Evolutionary conservation across 1,139 yeast species (phyloP).

Genomic region (Scheffersomyces illinoinensis): DNA sequence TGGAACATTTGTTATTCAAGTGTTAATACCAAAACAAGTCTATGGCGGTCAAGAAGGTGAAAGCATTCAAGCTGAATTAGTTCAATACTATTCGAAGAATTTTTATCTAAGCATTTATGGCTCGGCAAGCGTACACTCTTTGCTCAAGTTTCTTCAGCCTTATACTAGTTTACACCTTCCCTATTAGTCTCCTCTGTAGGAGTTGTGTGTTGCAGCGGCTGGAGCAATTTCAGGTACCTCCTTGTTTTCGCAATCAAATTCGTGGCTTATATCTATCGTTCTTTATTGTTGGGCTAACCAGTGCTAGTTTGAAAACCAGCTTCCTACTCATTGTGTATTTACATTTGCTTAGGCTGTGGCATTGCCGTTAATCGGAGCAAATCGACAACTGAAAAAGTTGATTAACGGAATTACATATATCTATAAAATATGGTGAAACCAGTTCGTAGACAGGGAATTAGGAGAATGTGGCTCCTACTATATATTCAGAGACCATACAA

Average conservation of each 20-base stretch:
- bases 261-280: neutral
- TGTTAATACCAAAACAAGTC: too few species aligned
- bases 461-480: neutral
- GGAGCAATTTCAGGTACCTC: neutral
- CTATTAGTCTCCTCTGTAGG: too few species aligned
- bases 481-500: neutral
- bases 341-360: neutral
- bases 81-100: too few species aligned
- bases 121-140: too few species aligned
- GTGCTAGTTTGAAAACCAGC: neutral
- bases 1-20: too few species aligned
- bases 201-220: too few species aligned
- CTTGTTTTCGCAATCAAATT: neutral
- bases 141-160: too few species aligned
- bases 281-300: neutral
- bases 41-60: too few species aligned
- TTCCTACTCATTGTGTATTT: neutral
- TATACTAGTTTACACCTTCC: too few species aligned
- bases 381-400: neutral
- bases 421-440: neutral
- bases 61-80: too few species aligned
- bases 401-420: neutral
- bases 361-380: neutral
- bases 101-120: too few species aligned
- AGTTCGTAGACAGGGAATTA: neutral